Percentiles rank a stretch among this genome's conserved stretches.
Conservation (phyloP, 2,329 filamentous ascomycete genomes). For the Aaosphaeria arxii region DNA sequence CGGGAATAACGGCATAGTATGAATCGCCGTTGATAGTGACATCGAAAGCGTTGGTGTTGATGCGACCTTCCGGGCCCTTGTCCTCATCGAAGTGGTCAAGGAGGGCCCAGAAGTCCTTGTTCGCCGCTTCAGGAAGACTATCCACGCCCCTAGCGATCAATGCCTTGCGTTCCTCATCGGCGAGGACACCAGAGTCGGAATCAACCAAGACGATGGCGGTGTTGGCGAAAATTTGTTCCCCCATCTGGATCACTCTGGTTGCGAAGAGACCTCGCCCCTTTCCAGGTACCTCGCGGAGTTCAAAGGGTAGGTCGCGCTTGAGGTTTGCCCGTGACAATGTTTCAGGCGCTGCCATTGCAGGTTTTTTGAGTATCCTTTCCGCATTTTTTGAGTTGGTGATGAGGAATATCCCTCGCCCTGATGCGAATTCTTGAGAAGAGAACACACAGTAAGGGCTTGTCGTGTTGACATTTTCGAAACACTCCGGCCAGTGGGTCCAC, state of each 20-base stretch:
- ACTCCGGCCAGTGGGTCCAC: constrained; percentile 33
- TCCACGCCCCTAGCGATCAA: constrained; percentile 25
- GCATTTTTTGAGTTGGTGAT: constrained; percentile 22
- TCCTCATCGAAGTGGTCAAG: constrained; percentile 29
- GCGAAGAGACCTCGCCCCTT: constrained; percentile 33
- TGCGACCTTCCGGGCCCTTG: constrained; percentile 25
- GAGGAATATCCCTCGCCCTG: constrained; percentile 30
- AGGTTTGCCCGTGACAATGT: constrained; percentile 17
- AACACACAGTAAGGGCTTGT: constrained; percentile 29
- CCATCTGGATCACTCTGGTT: constrained; percentile 31
- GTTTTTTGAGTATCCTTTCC: constrained; percentile 24
- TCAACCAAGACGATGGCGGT: constrained; percentile 31
- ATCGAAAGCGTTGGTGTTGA: constrained; percentile 37
- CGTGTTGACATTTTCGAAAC: constrained; percentile 23
- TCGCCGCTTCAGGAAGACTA: constrained; percentile 17
- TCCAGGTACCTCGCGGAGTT: constrained; percentile 25
- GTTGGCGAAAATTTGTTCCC: constrained; percentile 32
- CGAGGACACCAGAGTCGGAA: constrained; percentile 20
- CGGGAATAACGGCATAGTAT: constrained; percentile 29
- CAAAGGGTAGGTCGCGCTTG: constrained; percentile 25
- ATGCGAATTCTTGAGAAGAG: constrained; percentile 25
- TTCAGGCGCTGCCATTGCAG: constrained; percentile 23
- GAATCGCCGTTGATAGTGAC: constrained; percentile 17
- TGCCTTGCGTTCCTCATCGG: constrained; percentile 19
- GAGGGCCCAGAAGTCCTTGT: constrained; percentile 25